phyloP scores from a whole-genome alignment of 192 early-diverging fungal genomes.

The Gonapodya sp. region DNA sequence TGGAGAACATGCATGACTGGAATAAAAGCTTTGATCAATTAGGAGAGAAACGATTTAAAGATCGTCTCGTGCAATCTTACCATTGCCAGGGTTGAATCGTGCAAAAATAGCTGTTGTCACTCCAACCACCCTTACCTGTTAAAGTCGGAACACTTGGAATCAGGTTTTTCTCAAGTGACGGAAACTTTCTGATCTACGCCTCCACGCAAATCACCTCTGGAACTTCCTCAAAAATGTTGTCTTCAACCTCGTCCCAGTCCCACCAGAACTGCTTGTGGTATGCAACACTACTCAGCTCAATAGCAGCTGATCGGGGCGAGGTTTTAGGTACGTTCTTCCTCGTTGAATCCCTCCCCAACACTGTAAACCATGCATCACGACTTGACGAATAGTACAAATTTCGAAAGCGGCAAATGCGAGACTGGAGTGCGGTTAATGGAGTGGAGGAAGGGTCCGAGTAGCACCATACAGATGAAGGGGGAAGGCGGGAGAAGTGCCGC shows the following conservation, averaged over 20 bases:
- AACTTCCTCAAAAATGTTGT: neutral
- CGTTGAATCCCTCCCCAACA: neutral
- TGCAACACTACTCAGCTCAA: neutral
- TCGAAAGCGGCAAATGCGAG: neutral
- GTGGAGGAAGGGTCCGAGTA: neutral
- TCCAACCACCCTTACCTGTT: neutral
- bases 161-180: no score
- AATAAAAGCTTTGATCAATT: neutral
- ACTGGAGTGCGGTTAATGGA: neutral
- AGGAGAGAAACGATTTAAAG: neutral
- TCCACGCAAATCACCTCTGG: no score
- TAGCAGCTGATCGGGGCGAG: neutral
- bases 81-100: neutral
- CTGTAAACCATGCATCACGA: neutral
- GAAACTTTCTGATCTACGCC: no score
- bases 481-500: neutral
- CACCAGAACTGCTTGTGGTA: neutral
- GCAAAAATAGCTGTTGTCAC: neutral
- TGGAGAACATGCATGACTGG: neutral
- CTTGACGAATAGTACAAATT: neutral
- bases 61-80: no score
- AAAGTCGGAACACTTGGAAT: no score
- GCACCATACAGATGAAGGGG: neutral
- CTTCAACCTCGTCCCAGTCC: neutral
- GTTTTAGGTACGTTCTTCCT: neutral